Percentiles rank a stretch among this genome's conserved stretches.
Evolutionary conservation across 2,329 filamentous ascomycete species (phyloP).

Genomic region (Kalmusia sp.): DNA sequence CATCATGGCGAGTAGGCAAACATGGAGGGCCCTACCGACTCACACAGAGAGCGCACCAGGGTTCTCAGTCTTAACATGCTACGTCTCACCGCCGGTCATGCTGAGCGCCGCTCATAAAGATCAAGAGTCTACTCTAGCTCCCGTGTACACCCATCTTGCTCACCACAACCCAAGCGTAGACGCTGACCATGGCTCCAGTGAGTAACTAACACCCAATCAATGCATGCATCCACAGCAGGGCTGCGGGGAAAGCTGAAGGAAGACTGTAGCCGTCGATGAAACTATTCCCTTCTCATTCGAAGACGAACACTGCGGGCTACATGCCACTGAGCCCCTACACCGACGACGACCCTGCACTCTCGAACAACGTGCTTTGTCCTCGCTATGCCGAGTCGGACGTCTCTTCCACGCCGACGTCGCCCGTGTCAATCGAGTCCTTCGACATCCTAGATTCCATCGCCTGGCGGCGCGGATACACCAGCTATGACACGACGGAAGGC

Average conservation of each 20-base stretch:
- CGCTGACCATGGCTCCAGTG: slow-evolving; percentile 32
- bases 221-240: neutral
- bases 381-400: slow-evolving; percentile 41
- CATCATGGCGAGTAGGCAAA: slow-evolving; percentile 28
- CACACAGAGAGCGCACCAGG: slow-evolving; percentile 29
- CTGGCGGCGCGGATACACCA: slow-evolving; percentile 39
- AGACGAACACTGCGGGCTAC: slow-evolving; percentile 28
- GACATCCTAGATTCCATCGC: slow-evolving; percentile 41
- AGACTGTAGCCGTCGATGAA: neutral
- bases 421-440: slow-evolving; percentile 43
- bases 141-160: slow-evolving; percentile 8
- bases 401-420: slow-evolving; percentile 42
- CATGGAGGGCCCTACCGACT: slow-evolving; percentile 14
- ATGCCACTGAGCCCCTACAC: slow-evolving; percentile 32
- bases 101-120: slow-evolving; percentile 8
- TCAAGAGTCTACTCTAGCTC: slow-evolving; percentile 19
- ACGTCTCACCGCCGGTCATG: slow-evolving; percentile 36
- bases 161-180: neutral
- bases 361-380: slow-evolving; percentile 37
- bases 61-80: slow-evolving; percentile 20
- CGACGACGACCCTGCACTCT: slow-evolving; percentile 29
- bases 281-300: slow-evolving; percentile 17
- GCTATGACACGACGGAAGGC: slow-evolving; percentile 9
- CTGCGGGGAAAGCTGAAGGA: neutral
- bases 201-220: slow-evolving; percentile 29